Evolutionary conservation across 2,329 filamentous ascomycete genomes (phyloP), one percentile per base, ranked within the genome.

Genomic region (Trichoderma breve): DNA sequence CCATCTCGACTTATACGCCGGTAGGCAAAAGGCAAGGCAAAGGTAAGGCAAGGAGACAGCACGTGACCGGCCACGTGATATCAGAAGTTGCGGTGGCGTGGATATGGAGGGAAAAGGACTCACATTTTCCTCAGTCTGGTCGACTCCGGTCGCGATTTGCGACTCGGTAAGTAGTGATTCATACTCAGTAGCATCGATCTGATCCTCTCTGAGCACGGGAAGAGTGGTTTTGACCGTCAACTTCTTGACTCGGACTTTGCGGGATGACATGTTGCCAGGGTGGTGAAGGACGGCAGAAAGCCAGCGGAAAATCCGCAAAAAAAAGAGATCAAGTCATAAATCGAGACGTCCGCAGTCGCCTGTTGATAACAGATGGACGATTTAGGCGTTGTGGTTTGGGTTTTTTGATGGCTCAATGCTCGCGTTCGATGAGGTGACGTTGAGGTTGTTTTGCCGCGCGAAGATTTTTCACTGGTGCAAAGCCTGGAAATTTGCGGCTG

Each of bases 81-180:
- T 82, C 78, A 77, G 76, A 75, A 77, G 75, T 75, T 70, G 74
- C 76, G 73, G 70, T 58, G 74, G 76, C 70, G 76, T 73, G 77
- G 78, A 76, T 75, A 76, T 58, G 71, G 66, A 58, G 60, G 32
- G 61, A 73, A 60, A 60, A 47, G 75, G 74, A 93, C 94, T 90
- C 84, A 98, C 96, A 85, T 95, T 95, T 89, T 98, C 95, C 84
- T 99, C 96, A 75, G 91, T 93, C 81, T 97, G 95, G 84, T 99
- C 96, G 78, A 99, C 96, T 83, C 96, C 96, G 76, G 95, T 98
- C 81, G 96, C 94, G 81, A 98, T 94, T 91, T 93, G 84, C 87
- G 90, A 86, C 89, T 93, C 88, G 81, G 92, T 92, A 77, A 92
- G 92, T 81, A 95, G 91, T 78, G 93, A 89, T 84, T 97, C 93